A percentile compares a stretch with the other conserved stretches of the same genome.
Evolutionary conservation across 352 stramenopile genomes (phyloP).

Genomic region (Peronospora tabacina): DNA sequence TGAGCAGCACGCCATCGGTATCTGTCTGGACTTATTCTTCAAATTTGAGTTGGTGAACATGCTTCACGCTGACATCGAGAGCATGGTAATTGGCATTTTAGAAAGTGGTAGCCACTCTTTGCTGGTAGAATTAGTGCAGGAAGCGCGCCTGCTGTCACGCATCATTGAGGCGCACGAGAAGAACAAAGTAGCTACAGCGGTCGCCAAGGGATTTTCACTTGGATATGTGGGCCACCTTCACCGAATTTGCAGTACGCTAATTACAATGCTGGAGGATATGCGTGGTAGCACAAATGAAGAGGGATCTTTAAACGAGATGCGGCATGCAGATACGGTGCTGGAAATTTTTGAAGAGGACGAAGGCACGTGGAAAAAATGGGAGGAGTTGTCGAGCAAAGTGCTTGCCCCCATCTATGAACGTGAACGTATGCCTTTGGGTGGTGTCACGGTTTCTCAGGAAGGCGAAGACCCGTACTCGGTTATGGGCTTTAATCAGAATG

Average conservation of each 20-base stretch:
- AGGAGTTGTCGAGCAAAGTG: constrained; percentile 61
- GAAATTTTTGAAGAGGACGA: constrained; percentile 77
- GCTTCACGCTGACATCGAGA: constrained; percentile 81
- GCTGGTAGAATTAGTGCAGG: constrained; percentile 66
- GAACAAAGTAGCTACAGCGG: constrained; percentile 56
- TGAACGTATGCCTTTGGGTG: constrained; percentile 66
- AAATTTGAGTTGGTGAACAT: constrained; percentile 85
- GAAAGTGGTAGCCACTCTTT: constrained; percentile 71
- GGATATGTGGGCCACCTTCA: constrained; percentile 77
- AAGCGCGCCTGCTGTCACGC: constrained; percentile 55
- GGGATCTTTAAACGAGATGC: constrained; percentile 75
- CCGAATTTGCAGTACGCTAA: constrained; percentile 83
- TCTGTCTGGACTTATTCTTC: constrained; percentile 82
- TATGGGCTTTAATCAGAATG: constrained; percentile 64
- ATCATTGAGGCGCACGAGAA: constrained; percentile 74
- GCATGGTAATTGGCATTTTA: constrained; percentile 78
- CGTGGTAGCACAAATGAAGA: constrained; percentile 53
- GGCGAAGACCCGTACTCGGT: constrained; percentile 69
- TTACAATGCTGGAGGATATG: constrained; percentile 70
- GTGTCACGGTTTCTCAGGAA: constrained; percentile 43
- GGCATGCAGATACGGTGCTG: constrained; percentile 69
- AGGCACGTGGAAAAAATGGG: constrained; percentile 68
- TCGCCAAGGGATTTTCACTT: constrained; percentile 60
- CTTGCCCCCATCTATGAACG: constrained; percentile 71
- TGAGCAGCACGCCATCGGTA: constrained; percentile 58